These are phyloP conservation scores for Limnanthes douglasii DNA, from an alignment of 345 rosid genomes.

Conservation along the genomic window DNA sequence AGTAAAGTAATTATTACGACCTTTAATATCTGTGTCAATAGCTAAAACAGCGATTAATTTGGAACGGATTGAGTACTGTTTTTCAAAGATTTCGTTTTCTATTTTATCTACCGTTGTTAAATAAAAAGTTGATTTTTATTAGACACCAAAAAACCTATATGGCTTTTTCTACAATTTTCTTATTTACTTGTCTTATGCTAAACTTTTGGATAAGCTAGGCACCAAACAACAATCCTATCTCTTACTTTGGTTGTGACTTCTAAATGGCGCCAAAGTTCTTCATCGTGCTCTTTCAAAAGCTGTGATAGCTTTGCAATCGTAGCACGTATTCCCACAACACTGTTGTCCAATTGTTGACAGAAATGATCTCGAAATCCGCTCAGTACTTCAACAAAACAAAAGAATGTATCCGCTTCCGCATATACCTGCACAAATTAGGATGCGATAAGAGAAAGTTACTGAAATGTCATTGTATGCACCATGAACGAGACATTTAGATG, in stretches of 20 bases:
- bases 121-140: no score
- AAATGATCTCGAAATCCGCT: slow-evolving; percentile 95
- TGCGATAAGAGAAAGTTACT: slow-evolving; percentile 9
- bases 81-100: no score
- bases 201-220: no score
- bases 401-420: slow-evolving; percentile 73
- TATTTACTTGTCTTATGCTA: no score
- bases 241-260: slow-evolving; percentile 91
- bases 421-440: slow-evolving; percentile 33
- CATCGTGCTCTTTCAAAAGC: slow-evolving; percentile 85
- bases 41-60: no score
- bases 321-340: slow-evolving; percentile 88
- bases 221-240: not conserved
- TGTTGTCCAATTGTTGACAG: slow-evolving; percentile 97
- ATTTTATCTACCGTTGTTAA: no score
- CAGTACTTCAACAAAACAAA: slow-evolving; percentile 87
- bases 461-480: not conserved
- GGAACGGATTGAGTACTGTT: no score
- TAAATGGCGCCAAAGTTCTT: slow-evolving; percentile 99
- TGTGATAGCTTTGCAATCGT: slow-evolving; percentile 70
- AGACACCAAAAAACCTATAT: no score
- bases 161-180: no score
- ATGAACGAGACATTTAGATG: no score
- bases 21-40: no score
- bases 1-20: no score